A percentile compares a stretch with the other conserved stretches of the same genome.
Conservation (phyloP, 208 protist genomes). For the Porcisia deanei region DNA sequence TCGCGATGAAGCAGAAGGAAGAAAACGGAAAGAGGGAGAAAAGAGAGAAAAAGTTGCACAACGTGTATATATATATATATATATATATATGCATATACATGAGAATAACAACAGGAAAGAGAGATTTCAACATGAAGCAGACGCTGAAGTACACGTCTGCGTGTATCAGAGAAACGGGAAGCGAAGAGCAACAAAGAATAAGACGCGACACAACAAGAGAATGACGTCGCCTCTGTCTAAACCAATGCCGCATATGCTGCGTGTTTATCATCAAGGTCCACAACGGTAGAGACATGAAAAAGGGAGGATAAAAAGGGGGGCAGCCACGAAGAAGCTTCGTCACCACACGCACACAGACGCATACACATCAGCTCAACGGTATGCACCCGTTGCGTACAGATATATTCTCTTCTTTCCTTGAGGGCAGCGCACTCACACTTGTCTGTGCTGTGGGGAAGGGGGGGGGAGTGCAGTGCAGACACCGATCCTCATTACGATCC, state of each 20-base stretch:
- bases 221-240: background rate
- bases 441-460: background rate
- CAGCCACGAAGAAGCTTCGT: background rate
- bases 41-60: conserved; percentile 17
- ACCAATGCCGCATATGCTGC: background rate
- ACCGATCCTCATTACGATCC: background rate
- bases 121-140: background rate
- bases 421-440: background rate
- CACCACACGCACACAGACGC: too few relatives aligned
- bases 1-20: background rate
- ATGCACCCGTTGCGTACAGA: background rate
- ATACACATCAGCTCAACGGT: background rate
- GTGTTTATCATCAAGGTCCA: too few relatives aligned
- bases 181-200: background rate
- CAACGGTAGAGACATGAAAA: background rate
- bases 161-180: background rate
- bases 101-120: background rate
- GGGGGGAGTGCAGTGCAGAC: background rate
- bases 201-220: background rate
- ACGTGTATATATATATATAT: background rate
- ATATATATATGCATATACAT: too few relatives aligned
- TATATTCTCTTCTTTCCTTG: background rate
- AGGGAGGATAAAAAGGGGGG: background rate
- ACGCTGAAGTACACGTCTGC: background rate
- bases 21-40: conserved; percentile 19